Evolutionary conservation across 306 rosid species (phyloP), one percentile per base, ranked within the genome.

Genomic region (Delonix regia): DNA sequence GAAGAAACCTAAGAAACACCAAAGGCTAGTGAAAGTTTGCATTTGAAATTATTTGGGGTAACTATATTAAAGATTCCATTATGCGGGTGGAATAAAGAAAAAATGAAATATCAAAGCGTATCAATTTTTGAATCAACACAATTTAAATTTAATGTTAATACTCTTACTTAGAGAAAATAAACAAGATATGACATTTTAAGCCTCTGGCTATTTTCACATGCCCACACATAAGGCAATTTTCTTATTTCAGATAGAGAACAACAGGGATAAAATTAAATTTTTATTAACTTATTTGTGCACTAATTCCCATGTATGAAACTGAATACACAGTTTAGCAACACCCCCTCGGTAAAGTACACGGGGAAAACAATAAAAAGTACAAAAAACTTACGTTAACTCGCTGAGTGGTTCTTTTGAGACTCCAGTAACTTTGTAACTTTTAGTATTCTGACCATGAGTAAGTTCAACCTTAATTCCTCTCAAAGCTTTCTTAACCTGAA

Each of bases 401-500:
- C 63, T 33, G 0, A 88, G 51, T 0, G 97, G 92, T 38, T 86
- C 86, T 53, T 7, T 39, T 0, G 99, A 60, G 0, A 92, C 4
- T 4, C 90, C 94, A 7, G 80, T 41, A 36, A 95, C 73, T 66
- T 39, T 89, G 64, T 86, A 81, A 2, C 80, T 74, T 66, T 77
- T 83, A 0, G 19, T 34, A 16, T n/a, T 5, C 2, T n/a, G 70
- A 5, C 78, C 67, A 28, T 80, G 78, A 2, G 1, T 25, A 8
- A 86, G 5, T 33, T 45, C 71, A 0, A 95, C 89, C 82, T 71
- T 91, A 0, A 93, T 4, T 21, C 90, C 93, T 72, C 27, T 87
- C 77, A 95, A 56, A 2, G 83, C 83, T 28, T 18, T 93, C 62
- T 71, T 88, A 27, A 93, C 24, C 99, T 92, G 86, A 33, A 42